Conservation (phyloP, 352 stramenopile genomes). For the Globisporangium ultimum region DNA sequence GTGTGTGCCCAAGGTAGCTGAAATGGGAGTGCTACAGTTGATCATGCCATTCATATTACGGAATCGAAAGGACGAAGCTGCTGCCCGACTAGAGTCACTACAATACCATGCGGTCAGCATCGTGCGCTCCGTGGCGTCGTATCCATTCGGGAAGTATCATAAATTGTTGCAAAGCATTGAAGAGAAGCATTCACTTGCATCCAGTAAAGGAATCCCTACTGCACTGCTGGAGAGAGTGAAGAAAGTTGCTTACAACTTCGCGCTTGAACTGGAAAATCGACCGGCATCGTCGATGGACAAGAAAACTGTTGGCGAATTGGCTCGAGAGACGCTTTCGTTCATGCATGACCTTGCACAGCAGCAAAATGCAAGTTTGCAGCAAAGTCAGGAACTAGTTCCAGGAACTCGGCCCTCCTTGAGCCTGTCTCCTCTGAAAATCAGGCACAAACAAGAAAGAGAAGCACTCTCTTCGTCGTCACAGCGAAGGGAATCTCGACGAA, state of each 20-base stretch:
- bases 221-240: conserved; percentile 60
- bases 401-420: background rate
- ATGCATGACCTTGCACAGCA: conserved; percentile 31
- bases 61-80: conserved; percentile 10
- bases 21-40: conserved; percentile 33
- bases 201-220: conserved; percentile 20
- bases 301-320: conserved; percentile 62
- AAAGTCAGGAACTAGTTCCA: background rate
- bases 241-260: conserved; percentile 58
- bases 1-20: conserved; percentile 46
- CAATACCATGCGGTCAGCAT: conserved; percentile 51
- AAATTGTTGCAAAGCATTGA: conserved; percentile 20
- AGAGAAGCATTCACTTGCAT: conserved; percentile 6
- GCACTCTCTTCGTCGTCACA: background rate
- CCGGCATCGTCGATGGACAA: conserved; percentile 24
- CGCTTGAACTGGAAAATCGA: conserved; percentile 41
- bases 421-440: background rate
- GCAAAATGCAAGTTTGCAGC: background rate
- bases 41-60: conserved; percentile 30
- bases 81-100: conserved; percentile 26
- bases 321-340: conserved; percentile 50
- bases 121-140: conserved; percentile 50
- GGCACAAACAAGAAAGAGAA: background rate
- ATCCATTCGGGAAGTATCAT: conserved; percentile 62
- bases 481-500: background rate